Conservation (phyloP, 2,329 filamentous ascomycete species). For the Byssochlamys sp. region DNA sequence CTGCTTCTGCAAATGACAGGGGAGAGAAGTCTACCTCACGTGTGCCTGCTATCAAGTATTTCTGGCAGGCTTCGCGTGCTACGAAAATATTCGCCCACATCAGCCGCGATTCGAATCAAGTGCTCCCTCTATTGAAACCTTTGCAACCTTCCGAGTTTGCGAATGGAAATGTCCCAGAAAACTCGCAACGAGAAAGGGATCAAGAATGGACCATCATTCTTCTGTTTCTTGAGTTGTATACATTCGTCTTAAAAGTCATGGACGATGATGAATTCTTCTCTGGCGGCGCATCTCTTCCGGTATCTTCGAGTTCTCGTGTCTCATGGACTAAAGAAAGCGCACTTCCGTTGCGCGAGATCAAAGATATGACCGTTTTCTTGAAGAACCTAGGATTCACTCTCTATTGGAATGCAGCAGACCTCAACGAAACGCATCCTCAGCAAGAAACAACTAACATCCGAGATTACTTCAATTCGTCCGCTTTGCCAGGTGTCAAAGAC, state of each 20-base stretch:
- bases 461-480: slow-evolving; percentile 35
- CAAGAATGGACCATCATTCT: slow-evolving; percentile 82
- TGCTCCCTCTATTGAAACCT: slow-evolving; percentile 48
- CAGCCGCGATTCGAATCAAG: slow-evolving; percentile 47
- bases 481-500: slow-evolving; percentile 20
- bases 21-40: slow-evolving; percentile 21
- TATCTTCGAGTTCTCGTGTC: slow-evolving; percentile 42
- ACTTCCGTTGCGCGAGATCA: slow-evolving; percentile 61
- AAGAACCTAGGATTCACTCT: slow-evolving; percentile 85
- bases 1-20: slow-evolving; percentile 39
- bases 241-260: slow-evolving; percentile 81
- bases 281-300: slow-evolving; percentile 39
- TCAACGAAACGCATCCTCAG: slow-evolving; percentile 37
- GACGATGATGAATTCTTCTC: slow-evolving; percentile 93
- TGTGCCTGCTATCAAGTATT: slow-evolving; percentile 66
- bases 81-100: slow-evolving; percentile 52
- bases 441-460: slow-evolving; percentile 35
- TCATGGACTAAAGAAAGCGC: slow-evolving; percentile 54
- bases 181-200: slow-evolving; percentile 34
- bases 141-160: slow-evolving; percentile 33
- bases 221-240: slow-evolving; percentile 87
- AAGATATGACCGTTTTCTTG: slow-evolving; percentile 67
- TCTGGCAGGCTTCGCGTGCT: slow-evolving; percentile 61
- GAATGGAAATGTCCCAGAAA: slow-evolving; percentile 11
- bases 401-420: slow-evolving; percentile 70